These are phyloP conservation scores for Malassezia obtusa DNA, from an alignment of 1,284 basidiomycete genomes.

Conservation along the genomic window DNA sequence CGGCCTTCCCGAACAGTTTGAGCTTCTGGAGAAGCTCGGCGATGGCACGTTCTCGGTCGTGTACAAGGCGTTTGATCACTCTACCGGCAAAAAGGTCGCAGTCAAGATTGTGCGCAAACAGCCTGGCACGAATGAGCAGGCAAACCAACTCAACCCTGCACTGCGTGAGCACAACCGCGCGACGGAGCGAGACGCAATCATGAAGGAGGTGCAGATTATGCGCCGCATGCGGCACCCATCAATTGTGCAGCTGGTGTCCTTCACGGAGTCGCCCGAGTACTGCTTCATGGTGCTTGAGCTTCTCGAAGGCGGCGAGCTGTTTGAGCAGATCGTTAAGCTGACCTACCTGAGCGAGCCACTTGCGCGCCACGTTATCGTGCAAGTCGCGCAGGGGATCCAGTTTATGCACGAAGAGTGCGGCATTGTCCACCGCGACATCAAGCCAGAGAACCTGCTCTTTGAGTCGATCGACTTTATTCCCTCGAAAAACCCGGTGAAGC, in stretches of 20 bases:
- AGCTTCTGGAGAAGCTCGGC: conserved; percentile 39
- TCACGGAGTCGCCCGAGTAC: conserved; percentile 73
- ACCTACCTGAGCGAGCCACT: conserved; percentile 84
- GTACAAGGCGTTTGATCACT: conserved; percentile 77
- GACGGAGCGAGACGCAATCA: conserved; percentile 76
- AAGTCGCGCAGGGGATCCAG: conserved; percentile 88
- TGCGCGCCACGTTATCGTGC: conserved; percentile 78
- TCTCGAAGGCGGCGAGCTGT: conserved; percentile 79
- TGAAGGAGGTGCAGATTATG: conserved; percentile 99
- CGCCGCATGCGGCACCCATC: conserved; percentile 79
- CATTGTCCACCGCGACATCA: conserved; percentile 94
- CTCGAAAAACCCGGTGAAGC: conserved; percentile 61
- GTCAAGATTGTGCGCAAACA: conserved; percentile 97
- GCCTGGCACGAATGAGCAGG: conserved; percentile 58
- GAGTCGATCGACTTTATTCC: conserved; percentile 86
- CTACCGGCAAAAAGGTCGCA: conserved; percentile 72
- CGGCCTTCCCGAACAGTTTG: conserved; percentile 28
- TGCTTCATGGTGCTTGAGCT: conserved; percentile 88
- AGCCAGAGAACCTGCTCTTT: conserved; percentile 94
- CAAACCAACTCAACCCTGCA: conserved; percentile 32
- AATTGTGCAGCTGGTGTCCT: conserved; percentile 58
- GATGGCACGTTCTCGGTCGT: conserved; percentile 93
- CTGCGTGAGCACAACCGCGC: conserved; percentile 45
- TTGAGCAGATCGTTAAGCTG: conserved; percentile 98
- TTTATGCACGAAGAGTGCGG: conserved; percentile 87